A percentile compares a stretch with the other conserved stretches of the same genome.
These are phyloP conservation scores for Chenopodium berlandieri DNA, from an alignment of 148 eudicot species.

Conservation along the genomic window DNA sequence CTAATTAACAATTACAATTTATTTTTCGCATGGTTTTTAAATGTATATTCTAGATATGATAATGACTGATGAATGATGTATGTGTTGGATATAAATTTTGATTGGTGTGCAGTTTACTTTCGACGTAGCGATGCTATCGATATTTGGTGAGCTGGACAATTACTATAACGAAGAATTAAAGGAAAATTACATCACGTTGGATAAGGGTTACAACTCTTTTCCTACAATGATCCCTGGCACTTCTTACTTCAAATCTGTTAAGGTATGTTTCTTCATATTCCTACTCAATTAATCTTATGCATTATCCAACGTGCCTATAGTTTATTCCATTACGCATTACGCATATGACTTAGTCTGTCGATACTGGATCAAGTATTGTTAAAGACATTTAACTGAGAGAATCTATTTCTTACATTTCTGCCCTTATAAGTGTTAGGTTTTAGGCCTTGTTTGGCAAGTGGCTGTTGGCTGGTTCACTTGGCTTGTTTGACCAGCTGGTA, in stretches of 20 bases:
- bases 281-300: no score
- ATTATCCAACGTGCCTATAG: no score
- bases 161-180: slow-evolving; percentile 32
- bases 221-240: slow-evolving; percentile 46
- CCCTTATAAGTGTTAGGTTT: no score
- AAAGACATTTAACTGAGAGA: no score
- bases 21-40: background rate
- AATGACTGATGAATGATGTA: background rate
- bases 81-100: background rate
- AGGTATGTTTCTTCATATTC: slow-evolving; percentile 27
- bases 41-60: background rate
- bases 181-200: slow-evolving; percentile 40
- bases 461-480: no score
- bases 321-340: no score
- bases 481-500: no score
- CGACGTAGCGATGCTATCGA: slow-evolving; percentile 44
- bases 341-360: no score
- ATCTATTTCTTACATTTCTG: no score
- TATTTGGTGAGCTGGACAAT: slow-evolving; percentile 41
- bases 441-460: no score
- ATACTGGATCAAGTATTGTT: no score
- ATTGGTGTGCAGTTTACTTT: slow-evolving; percentile 40
- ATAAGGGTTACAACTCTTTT: slow-evolving; percentile 55
- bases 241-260: slow-evolving; percentile 33
- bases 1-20: no score